Percentiles rank a stretch among this genome's conserved stretches.
Evolutionary conservation across 2,329 filamentous ascomycete species (phyloP).

Genomic region (Dactylellina sp.): DNA sequence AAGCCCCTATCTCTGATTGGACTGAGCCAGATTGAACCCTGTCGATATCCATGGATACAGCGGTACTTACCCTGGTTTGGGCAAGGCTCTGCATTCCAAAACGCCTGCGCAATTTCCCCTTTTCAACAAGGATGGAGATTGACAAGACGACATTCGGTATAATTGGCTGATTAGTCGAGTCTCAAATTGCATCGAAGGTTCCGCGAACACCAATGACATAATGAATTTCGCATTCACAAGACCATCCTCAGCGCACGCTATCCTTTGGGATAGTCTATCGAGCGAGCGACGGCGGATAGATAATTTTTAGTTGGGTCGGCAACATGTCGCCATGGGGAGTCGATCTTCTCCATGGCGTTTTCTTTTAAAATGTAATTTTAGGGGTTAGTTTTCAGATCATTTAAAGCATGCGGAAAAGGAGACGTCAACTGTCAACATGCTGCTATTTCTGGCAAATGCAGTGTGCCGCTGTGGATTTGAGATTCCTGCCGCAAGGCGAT

Average conservation of each 20-base stretch:
- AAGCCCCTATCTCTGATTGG: constrained; percentile 57
- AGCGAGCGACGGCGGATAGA: constrained; percentile 22
- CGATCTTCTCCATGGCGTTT: constrained; percentile 18
- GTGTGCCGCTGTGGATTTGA: neutral
- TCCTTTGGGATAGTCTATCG: neutral
- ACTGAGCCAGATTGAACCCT: constrained; percentile 40
- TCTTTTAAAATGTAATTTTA: neutral
- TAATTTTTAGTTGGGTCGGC: constrained; percentile 1
- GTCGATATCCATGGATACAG: constrained; percentile 39
- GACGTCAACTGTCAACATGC: constrained; percentile 23
- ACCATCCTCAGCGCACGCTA: constrained; percentile 14
- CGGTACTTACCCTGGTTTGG: constrained; percentile 44
- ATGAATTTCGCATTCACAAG: constrained; percentile 5
- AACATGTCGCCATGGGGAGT: constrained; percentile 21
- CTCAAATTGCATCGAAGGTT: constrained; percentile 51
- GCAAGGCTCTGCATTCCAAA: constrained; percentile 55
- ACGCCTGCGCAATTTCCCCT: constrained; percentile 54
- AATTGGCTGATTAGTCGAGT: constrained; percentile 55
- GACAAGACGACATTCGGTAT: constrained; percentile 5
- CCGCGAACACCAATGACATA: constrained; percentile 46
- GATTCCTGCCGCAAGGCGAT: neutral
- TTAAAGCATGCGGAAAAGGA: constrained; percentile 16
- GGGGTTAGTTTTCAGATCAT: constrained; percentile 17
- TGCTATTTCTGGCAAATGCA: constrained; percentile 19
- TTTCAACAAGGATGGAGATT: constrained; percentile 48